Base-by-base conservation (phyloP, 202 grass and related monocot genomes). In the Musa balbisiana region DNA sequence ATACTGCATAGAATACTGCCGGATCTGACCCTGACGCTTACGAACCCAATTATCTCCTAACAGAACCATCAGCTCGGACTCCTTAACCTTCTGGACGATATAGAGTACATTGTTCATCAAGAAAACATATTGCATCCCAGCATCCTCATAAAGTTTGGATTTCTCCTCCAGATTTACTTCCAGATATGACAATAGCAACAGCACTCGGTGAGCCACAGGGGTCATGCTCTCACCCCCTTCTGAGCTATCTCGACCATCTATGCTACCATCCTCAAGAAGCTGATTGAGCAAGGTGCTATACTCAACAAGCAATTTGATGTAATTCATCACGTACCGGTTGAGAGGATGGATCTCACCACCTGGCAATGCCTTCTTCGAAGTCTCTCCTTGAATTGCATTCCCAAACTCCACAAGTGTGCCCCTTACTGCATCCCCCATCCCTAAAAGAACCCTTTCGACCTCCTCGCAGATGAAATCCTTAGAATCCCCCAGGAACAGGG, bases 81-180 rank as follows among this genome's bases (percentile, higher is more conserved):
- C 84, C 84, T 83, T 85, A 55, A 89, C 72, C 75, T 89, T 89
- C 74, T 89, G 80, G 65, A 89, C 84, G 14, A 89, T 84, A 76
- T 92, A 92, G 67, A 83, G 82, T 22, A 87, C n/a, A 78, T 92
- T 92, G 85, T 92, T 92, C 90, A 92, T 92, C 16, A 92, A 79
- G 73, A 92, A 92, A 64, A 92, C 83, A 83, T 89, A 78, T 49
- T 77, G 87, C 78, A 92, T 85, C 22, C 84, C 90, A 49, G 73
- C 90, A 79, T 89, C 87, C 26, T 89, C 90, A 83, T 92, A 92
- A 22, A 92, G 72, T 63, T 60, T 24, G 0, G 90, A 73, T 70
- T 92, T 89, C 17, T 89, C 87, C 53, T 85, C 82, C 8, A 92
- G 26, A 64, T 92, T 92, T 15, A 23, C 9, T 29, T 89, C 87